These are phyloP conservation scores for Penicillium ucsense DNA, from an alignment of 495 filamentous ascomycete species.

Conservation along the genomic window DNA sequence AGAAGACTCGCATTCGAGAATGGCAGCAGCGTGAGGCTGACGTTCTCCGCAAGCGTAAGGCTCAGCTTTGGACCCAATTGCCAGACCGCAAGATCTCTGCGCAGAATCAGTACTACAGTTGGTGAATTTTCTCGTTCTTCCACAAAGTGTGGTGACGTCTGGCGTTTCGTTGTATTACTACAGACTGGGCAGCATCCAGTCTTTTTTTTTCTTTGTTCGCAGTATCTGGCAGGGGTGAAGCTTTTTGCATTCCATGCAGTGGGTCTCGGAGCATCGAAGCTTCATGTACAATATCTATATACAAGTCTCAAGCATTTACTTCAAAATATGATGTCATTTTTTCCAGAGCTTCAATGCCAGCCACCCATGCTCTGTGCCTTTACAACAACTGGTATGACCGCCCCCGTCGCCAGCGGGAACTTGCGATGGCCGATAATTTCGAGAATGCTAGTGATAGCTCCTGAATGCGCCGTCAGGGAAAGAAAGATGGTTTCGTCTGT, in stretches of 20 bases:
- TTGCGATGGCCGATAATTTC: constrained; percentile 51
- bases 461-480: constrained; percentile 64
- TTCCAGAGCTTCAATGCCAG: not conserved
- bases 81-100: constrained; percentile 53
- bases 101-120: constrained; percentile 81
- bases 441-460: constrained; percentile 53
- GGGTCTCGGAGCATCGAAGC: not conserved
- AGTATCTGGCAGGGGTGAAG: constrained; percentile 5
- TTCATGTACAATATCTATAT: constrained; percentile 19
- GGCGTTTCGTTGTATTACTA: constrained; percentile 21
- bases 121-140: constrained; percentile 43
- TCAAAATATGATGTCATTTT: constrained; percentile 1
- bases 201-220: constrained; percentile 10
- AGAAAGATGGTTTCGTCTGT: constrained; percentile 51
- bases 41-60: constrained; percentile 53
- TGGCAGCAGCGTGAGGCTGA: constrained; percentile 67
- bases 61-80: constrained; percentile 74
- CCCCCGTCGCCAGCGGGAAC: constrained; percentile 60
- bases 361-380: constrained; percentile 31
- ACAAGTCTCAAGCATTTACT: constrained; percentile 9
- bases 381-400: constrained; percentile 61
- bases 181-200: constrained; percentile 8
- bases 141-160: not conserved
- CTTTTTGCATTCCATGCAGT: constrained; percentile 13
- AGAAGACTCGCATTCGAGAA: constrained; percentile 73